Base-by-base conservation (phyloP, 805 yeast genomes). In the Starmerella geochares region DNA sequence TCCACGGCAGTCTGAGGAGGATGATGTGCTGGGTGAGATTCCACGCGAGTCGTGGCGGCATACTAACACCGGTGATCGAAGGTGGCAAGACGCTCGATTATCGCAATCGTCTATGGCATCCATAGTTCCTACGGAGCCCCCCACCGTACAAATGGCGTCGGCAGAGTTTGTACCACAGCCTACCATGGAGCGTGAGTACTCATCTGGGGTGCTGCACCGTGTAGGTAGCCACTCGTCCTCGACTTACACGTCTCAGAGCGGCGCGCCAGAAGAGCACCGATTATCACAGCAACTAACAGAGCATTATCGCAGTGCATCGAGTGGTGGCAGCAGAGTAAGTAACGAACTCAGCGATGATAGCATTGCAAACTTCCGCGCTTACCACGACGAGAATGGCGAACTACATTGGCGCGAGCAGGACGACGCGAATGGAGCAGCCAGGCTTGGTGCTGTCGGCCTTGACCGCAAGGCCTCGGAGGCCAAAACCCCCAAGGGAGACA, bases 91-190 rank as follows among this genome's bases (percentile, higher is more conserved):
- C 41, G 76, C 90, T 62, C 79, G 76, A 31, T 81, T 94, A 9
- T 55, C 60, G 43, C 71, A 78, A 49, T 76, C 75, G 33, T 84
- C 96, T 0, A 60, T 83, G 50, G 87, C 86, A 24, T 86, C 95
- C 0, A 88, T 88, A 29, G 80, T 46, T 6, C 54, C 88, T 28
- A 86, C 96, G 0, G 85, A 86, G 62, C 73, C 87, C 42, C 74
- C 86, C 61, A 82, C 85, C 4, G 86, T 87, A 33, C 75, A 86
- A 60, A 71, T 86, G 37, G 86, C 83, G 2, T 83, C 81, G 33
- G 52, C 44, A 9, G 62, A 63, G 44, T 53, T 51, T 14, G 48
- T 48, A 2, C 37, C 38, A 4, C 46, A 28, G 8, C 24, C 19
- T 11, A 40, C 44, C 9, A 48, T 61, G 54, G 58, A 57, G 11